Evolutionary conservation across 2,329 filamentous ascomycete species (phyloP).

Genomic region (Clonostachys rhizophaga): DNA sequence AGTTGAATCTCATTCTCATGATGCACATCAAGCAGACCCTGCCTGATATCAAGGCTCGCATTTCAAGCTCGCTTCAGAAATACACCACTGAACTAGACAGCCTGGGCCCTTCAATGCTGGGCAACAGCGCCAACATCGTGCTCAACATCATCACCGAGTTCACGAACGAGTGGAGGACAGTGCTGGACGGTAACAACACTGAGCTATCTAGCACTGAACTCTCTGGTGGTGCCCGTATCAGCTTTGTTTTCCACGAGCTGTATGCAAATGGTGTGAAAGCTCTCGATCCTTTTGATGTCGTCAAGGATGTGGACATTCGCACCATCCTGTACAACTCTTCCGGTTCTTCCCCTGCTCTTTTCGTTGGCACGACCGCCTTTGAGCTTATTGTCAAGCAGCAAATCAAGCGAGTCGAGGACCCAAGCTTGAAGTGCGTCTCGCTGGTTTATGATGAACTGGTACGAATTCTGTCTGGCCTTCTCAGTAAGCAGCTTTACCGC

Average conservation of each 20-base stretch:
- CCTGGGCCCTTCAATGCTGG: constrained; percentile 89
- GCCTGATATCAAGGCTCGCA: constrained; percentile 96
- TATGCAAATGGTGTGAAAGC: constrained; percentile 98
- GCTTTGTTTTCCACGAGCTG: constrained; percentile 97
- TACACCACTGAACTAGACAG: constrained; percentile 77
- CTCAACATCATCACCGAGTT: constrained; percentile 99
- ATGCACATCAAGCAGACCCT: constrained; percentile 99
- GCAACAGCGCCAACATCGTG: constrained; percentile 93
- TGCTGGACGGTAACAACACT: constrained; percentile 93
- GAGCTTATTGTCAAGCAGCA: constrained; percentile 98
- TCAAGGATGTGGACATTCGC: constrained; percentile 96
- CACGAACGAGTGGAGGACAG: constrained; percentile 93
- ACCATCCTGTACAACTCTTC: constrained; percentile 98
- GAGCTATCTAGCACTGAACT: constrained; percentile 92
- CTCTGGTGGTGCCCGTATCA: constrained; percentile 95
- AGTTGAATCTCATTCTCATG: constrained; percentile 98
- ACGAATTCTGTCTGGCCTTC: constrained; percentile 84
- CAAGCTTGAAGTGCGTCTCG: constrained; percentile 94
- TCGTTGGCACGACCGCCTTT: constrained; percentile 97
- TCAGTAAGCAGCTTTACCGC: constrained; percentile 85
- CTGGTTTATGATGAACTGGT: constrained; percentile 97
- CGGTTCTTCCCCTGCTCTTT: constrained; percentile 93
- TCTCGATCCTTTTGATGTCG: constrained; percentile 92
- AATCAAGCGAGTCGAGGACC: constrained; percentile 93
- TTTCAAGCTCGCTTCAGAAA: constrained; percentile 89